Percentiles rank a stretch among this genome's conserved stretches.
Conservation (phyloP, 164 flowering plant genomes). For the Saururus chinensis region DNA sequence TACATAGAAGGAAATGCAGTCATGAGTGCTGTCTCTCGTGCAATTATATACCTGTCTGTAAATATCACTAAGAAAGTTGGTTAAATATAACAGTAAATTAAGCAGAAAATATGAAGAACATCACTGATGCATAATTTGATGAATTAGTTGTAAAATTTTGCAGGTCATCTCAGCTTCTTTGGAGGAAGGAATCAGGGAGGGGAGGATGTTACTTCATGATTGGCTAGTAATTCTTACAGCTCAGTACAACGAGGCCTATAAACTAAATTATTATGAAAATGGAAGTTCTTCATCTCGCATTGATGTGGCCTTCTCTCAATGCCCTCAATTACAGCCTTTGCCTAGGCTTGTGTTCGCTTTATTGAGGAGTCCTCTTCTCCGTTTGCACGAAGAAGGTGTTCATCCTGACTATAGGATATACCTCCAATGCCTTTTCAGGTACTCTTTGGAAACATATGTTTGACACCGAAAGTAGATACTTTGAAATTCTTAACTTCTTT, state of each 20-base stretch:
- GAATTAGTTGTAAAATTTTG: slow-evolving; percentile 2
- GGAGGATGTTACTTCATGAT: slow-evolving; percentile 85
- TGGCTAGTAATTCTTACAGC: slow-evolving; percentile 98
- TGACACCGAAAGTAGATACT: background rate
- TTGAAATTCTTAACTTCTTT: no score
- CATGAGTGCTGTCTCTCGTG: no score
- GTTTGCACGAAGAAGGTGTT: slow-evolving; percentile 97
- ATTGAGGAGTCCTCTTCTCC: slow-evolving; percentile 84
- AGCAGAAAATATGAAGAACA: no score
- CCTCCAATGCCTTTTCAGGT: slow-evolving; percentile 98
- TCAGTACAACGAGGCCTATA: slow-evolving; percentile 86
- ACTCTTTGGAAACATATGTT: slow-evolving; percentile 4
- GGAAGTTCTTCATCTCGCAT: slow-evolving; percentile 45
- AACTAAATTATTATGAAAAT: slow-evolving; percentile 41
- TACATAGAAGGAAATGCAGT: no score
- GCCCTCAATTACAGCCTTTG: slow-evolving; percentile 79
- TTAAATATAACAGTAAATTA: no score
- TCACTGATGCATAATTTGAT: background rate
- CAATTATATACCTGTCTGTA: no score
- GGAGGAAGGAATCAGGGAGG: slow-evolving; percentile 94
- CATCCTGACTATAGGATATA: slow-evolving; percentile 95
- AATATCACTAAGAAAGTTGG: no score
- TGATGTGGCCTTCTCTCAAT: slow-evolving; percentile 74
- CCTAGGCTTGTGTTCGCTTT: slow-evolving; percentile 91
- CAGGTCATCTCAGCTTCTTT: slow-evolving; percentile 91